phyloP scores from a whole-genome alignment of 257 asterid species.

The Galeopsis tetrahit region DNA sequence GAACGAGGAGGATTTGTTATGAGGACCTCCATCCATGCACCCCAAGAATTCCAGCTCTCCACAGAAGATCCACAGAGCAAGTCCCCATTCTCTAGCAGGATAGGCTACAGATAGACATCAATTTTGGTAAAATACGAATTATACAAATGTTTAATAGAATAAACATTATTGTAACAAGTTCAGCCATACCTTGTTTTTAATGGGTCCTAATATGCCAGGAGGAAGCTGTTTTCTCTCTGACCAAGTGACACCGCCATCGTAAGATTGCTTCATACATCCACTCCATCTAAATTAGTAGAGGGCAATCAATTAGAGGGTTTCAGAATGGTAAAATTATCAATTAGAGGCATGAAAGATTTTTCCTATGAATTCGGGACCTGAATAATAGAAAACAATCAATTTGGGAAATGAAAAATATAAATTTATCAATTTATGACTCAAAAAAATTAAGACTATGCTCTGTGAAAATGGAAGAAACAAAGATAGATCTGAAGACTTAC shows the following conservation, averaged over 20 bases:
- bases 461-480: constrained; percentile 6
- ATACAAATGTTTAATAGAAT: background rate
- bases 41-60: constrained; percentile 99
- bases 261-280: constrained; percentile 89
- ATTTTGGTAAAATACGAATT: background rate
- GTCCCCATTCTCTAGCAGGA: constrained; percentile 80
- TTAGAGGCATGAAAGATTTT: too few species aligned
- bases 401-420: too few species aligned
- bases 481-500: constrained; percentile 48
- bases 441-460: too few species aligned
- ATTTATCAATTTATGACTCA: too few species aligned
- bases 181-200: constrained; percentile 73
- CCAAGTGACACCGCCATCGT: constrained; percentile 84
- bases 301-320: background rate
- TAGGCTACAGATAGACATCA: constrained; percentile 57
- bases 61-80: constrained; percentile 98
- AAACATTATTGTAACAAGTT: constrained; percentile 5
- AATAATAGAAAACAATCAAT: too few species aligned
- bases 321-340: too few species aligned
- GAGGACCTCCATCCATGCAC: constrained; percentile 97
- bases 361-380: too few species aligned
- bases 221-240: constrained; percentile 84
- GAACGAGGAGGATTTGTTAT: background rate
- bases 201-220: constrained; percentile 97
- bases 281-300: constrained; percentile 71